Percentiles rank a stretch among this genome's conserved stretches.
These are phyloP conservation scores for Lactarius hengduanensis DNA, from an alignment of 768 basidiomycete species.

Conservation along the genomic window DNA sequence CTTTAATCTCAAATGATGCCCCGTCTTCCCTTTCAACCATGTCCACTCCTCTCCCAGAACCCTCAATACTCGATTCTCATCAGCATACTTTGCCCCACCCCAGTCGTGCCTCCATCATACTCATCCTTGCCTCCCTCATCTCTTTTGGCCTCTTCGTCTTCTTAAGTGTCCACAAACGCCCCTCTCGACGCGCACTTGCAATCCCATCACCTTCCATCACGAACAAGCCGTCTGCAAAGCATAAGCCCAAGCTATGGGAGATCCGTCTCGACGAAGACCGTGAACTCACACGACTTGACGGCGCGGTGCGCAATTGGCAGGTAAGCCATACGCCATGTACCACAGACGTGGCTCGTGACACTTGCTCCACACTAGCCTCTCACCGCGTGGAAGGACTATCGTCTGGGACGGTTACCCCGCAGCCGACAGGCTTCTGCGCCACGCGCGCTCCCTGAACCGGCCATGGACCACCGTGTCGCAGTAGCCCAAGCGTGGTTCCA, in stretches of 20 bases:
- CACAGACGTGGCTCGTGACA: background rate
- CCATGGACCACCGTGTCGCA: conserved; percentile 1
- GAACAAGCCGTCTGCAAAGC: background rate
- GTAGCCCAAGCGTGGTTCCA: conserved; percentile 16
- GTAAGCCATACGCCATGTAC: conserved; percentile 6
- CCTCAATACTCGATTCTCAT: background rate
- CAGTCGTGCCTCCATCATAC: background rate
- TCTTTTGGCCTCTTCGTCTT: conserved; percentile 3
- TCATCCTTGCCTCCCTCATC: conserved; percentile 4
- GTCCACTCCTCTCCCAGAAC: background rate
- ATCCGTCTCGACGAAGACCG: conserved; percentile 11
- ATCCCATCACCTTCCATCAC: background rate
- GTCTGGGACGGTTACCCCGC: background rate
- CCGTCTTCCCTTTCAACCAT: conserved; percentile 2
- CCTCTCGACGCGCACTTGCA: background rate
- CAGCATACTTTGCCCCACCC: background rate
- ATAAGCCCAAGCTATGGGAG: conserved; percentile 22
- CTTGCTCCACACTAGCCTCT: conserved; percentile 16
- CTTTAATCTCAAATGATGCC: background rate
- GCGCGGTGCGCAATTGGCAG: conserved; percentile 8
- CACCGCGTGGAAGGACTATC: conserved; percentile 20
- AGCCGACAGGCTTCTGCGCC: background rate
- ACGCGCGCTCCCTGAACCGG: background rate
- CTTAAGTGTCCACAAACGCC: conserved; percentile 1
- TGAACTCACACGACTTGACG: background rate